Percentiles rank a stretch among this genome's conserved stretches.
These are phyloP conservation scores for Raffaelea arxii DNA, from an alignment of 2,329 filamentous ascomycete genomes.

Conservation along the genomic window DNA sequence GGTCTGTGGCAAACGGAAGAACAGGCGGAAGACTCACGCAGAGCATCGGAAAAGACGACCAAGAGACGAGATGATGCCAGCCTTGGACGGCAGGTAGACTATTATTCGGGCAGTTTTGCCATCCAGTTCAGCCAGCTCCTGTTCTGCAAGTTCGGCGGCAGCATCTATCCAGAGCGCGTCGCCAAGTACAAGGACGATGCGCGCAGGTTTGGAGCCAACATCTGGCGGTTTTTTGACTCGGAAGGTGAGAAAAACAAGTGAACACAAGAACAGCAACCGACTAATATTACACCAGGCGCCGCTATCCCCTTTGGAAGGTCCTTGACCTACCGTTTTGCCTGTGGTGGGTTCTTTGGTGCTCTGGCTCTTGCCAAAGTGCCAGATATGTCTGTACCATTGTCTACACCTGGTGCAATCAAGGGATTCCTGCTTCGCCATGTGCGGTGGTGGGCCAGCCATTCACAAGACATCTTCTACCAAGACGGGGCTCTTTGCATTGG, in stretches of 20 bases:
- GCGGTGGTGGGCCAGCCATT: conserved; percentile 29
- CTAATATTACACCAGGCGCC: conserved; percentile 19
- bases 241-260: conserved; percentile 19
- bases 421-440: conserved; percentile 33
- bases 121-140: conserved; percentile 24
- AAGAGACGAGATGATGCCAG: not conserved
- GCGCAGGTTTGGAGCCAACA: conserved; percentile 22
- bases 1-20: conserved; percentile 5
- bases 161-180: conserved; percentile 24
- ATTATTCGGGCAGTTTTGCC: conserved; percentile 16
- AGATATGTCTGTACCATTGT: not conserved
- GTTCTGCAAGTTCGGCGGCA: conserved; percentile 24
- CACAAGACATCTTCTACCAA: conserved; percentile 26
- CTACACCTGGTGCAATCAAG: conserved; percentile 24
- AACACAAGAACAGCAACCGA: not conserved
- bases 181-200: conserved; percentile 21
- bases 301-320: conserved; percentile 35
- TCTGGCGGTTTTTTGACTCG: conserved; percentile 32
- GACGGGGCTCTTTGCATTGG: conserved; percentile 34
- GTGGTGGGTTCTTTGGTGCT: conserved; percentile 31
- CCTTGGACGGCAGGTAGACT: not conserved
- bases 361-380: conserved; percentile 18
- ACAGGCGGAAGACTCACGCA: no score
- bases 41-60: not conserved
- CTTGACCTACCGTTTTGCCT: conserved; percentile 35